Percentiles rank a stretch among this genome's conserved stretches.
Conservation (phyloP, 164 flowering plant genomes). For the Malania oleifera region DNA sequence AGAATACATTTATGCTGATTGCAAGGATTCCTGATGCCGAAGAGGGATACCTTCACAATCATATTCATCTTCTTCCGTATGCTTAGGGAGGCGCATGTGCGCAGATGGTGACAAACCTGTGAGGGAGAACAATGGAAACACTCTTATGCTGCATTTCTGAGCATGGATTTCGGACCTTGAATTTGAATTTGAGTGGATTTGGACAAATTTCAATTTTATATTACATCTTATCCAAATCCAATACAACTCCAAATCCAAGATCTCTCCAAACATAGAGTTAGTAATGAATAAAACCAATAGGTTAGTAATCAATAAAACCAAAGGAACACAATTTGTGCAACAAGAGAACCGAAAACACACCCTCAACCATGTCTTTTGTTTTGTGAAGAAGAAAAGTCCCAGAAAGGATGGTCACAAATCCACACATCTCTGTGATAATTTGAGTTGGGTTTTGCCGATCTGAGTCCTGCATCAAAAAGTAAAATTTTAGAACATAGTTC, state of each 20-base stretch:
- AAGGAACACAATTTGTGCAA: neutral
- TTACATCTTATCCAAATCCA: no score
- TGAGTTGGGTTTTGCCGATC: slow-evolving; percentile 68
- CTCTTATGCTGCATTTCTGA: no score
- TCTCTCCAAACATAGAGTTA: no score
- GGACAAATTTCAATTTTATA: no score
- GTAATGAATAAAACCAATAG: no score
- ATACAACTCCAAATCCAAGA: no score
- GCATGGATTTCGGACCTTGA: no score
- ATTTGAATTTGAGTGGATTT: no score
- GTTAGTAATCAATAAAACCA: neutral
- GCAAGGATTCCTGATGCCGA: slow-evolving; percentile 26
- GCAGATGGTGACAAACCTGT: slow-evolving; percentile 18
- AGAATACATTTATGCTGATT: slow-evolving; percentile 1
- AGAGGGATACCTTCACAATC: slow-evolving; percentile 40
- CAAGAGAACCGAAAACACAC: slow-evolving; percentile 14
- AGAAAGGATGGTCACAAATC: slow-evolving; percentile 67
- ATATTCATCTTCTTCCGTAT: slow-evolving; percentile 33
- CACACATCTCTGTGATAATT: slow-evolving; percentile 67
- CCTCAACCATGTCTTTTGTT: slow-evolving; percentile 66
- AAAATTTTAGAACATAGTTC: neutral
- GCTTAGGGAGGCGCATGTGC: slow-evolving; percentile 29
- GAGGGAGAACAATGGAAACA: neutral
- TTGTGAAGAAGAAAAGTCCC: slow-evolving; percentile 82
- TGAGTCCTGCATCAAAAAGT: slow-evolving; percentile 54